Percentiles rank a stretch among this genome's conserved stretches.
These are phyloP conservation scores for Coemansia erecta DNA, from an alignment of 192 early-diverging fungal genomes.

Conservation along the genomic window DNA sequence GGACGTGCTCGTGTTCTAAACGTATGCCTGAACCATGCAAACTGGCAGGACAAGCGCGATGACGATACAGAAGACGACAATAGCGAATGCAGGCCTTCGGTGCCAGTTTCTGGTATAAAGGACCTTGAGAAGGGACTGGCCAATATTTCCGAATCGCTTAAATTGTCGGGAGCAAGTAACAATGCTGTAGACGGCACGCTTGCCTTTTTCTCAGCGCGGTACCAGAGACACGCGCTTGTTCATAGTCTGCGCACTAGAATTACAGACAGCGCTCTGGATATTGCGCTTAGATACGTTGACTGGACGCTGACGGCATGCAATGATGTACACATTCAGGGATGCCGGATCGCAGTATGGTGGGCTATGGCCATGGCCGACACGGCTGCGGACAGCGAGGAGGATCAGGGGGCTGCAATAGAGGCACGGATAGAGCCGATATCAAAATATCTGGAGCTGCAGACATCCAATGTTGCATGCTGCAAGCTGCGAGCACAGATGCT, in stretches of 20 bases:
- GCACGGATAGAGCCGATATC: conserved; percentile 24
- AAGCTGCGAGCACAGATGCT: conserved; percentile 37
- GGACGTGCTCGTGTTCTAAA: conserved; percentile 26
- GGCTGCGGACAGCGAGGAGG: conserved; percentile 28
- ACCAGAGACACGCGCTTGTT: conserved; percentile 17
- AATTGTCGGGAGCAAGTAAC: not conserved
- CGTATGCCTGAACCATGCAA: conserved; percentile 28
- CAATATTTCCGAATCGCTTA: conserved; percentile 11
- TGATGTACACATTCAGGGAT: conserved; percentile 6
- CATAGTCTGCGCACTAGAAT: conserved; percentile 13
- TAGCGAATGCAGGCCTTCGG: too few relatives aligned
- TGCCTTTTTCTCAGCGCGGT: conserved; percentile 11
- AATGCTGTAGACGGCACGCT: conserved; percentile 11
- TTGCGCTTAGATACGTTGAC: conserved; percentile 10
- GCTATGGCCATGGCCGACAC: conserved; percentile 53
- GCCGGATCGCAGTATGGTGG: conserved; percentile 55
- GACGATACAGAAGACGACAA: conserved; percentile 14
- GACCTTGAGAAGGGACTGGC: conserved; percentile 23
- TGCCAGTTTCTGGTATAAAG: conserved; percentile 5
- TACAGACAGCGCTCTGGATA: conserved; percentile 16
- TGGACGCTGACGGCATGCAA: conserved; percentile 11
- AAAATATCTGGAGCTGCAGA: conserved; percentile 28
- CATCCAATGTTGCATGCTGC: conserved; percentile 17
- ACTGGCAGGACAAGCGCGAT: conserved; percentile 26
- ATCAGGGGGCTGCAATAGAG: conserved; percentile 44